phyloP scores from a whole-genome alignment of 306 rosid genomes.

The Trifolium dubium region DNA sequence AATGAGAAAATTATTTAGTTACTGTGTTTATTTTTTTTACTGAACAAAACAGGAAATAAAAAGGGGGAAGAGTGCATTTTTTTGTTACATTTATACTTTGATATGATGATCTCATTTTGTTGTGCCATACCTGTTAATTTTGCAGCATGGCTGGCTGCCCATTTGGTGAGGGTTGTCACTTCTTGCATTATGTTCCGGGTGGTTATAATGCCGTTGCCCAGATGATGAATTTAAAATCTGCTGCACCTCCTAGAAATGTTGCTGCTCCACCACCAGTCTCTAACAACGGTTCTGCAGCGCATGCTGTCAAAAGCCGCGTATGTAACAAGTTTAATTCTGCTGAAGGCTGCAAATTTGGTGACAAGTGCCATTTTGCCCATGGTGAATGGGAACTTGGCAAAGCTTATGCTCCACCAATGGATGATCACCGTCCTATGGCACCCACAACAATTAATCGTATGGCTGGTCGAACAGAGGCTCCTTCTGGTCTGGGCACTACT shows the following conservation, averaged over 20 bases:
- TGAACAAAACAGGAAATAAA: neutral
- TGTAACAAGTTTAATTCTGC: conserved; percentile 25
- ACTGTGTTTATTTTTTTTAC: neutral
- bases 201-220: conserved; percentile 91
- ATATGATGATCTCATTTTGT: conserved; percentile 42
- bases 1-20: neutral
- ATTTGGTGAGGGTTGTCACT: conserved; percentile 95
- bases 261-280: conserved; percentile 51
- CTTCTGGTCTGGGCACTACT: conserved; percentile 59
- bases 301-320: conserved; percentile 41
- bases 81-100: neutral
- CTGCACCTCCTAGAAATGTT: conserved; percentile 65
- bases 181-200: conserved; percentile 89
- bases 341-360: conserved; percentile 32
- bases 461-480: conserved; percentile 62
- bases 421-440: conserved; percentile 46
- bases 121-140: conserved; percentile 35
- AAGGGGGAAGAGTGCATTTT: conserved; percentile 1
- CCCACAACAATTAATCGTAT: conserved; percentile 52
- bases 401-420: conserved; percentile 3
- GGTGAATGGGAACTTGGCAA: conserved; percentile 32
- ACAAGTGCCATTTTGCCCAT: conserved; percentile 32
- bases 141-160: conserved; percentile 97
- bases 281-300: conserved; percentile 61
- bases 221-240: conserved; percentile 78